Base-by-base conservation (phyloP, 2,329 filamentous ascomycete genomes). In the Sarocladiaceae sp. region DNA sequence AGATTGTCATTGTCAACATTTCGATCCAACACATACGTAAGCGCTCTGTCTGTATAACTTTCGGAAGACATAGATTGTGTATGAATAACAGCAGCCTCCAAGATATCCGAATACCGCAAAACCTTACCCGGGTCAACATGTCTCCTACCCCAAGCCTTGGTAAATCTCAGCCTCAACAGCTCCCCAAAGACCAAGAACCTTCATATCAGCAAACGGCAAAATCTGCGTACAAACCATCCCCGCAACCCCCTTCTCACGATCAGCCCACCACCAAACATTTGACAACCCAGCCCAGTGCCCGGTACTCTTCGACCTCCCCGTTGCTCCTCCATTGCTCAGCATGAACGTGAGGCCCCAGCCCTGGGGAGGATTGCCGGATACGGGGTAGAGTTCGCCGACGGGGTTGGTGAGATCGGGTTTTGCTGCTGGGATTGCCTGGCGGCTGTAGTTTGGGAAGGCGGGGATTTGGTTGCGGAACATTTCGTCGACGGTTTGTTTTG, bases 401-500 rank as follows among this genome's bases (percentile, higher is more conserved):
- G 64, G 61, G 57, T 79, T 77, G 2, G 74, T 73, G 8, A 79
- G 64, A 13, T 75, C 66, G 0, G 74, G 73, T 55, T 80, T 80
- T 1, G 76, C 66, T 1, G 72, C 70, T 0, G 73, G 63, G 2
- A 80, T 68, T 2, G 60, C 59, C 54, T 71, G 66, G 1, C 76
- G 70, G 1, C 71, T 71, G 52, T 79, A 82, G 55, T 83, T 60
- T 1, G 81, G 80, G 46, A 78, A 73, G 1, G 75, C 54, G 0
- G 78, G 72, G 49, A 86, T 76, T 56, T 84, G 83, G 61, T 88
- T 87, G 53, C 70, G 71, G 63, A 83, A 87, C 80, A 88, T 85
- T 28, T 77, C 65, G 12, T 83, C 73, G 0, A 89, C 77, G 0
- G 83, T 86, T 26, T 74, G 69, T 15, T 74, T 70, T 18, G 72